Percentiles rank a stretch among this genome's conserved stretches.
Evolutionary conservation across 257 asterid species (phyloP).

Genomic region (Jacaranda mimosifolia): DNA sequence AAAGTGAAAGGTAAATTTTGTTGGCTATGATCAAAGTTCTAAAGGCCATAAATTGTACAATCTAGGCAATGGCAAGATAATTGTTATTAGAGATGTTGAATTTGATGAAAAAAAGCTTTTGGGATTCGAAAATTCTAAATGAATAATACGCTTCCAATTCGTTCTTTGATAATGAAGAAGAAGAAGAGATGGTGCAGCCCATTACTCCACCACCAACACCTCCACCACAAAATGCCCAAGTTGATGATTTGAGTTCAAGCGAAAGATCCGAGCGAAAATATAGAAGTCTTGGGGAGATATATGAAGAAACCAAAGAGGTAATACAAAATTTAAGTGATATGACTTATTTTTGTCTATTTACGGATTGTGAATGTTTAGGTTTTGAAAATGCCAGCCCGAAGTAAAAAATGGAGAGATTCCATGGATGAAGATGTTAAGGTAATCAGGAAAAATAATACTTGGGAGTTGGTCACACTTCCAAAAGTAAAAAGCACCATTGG

Average conservation of each 20-base stretch:
- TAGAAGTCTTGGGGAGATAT: background rate
- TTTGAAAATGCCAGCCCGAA: too few species aligned
- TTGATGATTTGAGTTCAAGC: too few species aligned
- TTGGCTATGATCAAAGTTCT: background rate
- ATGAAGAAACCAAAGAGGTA: background rate
- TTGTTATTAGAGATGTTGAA: background rate
- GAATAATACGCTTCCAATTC: too few species aligned
- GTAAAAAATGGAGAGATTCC: too few species aligned
- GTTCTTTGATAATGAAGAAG: too few species aligned
- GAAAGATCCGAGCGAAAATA: background rate
- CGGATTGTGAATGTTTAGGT: too few species aligned
- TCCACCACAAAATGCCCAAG: background rate
- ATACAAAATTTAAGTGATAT: background rate
- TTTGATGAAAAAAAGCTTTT: background rate
- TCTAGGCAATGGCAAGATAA: too few species aligned
- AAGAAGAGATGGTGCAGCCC: too few species aligned
- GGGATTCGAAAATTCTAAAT: background rate
- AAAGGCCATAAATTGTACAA: background rate
- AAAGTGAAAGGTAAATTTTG: background rate
- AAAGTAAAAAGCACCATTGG: background rate
- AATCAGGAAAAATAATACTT: background rate
- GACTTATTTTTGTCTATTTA: background rate
- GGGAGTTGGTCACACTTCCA: background rate
- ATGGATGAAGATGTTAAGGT: background rate
- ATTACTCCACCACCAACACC: background rate